Base-by-base conservation (phyloP, 106 monocot genomes). In the Ottelia alismoides region DNA sequence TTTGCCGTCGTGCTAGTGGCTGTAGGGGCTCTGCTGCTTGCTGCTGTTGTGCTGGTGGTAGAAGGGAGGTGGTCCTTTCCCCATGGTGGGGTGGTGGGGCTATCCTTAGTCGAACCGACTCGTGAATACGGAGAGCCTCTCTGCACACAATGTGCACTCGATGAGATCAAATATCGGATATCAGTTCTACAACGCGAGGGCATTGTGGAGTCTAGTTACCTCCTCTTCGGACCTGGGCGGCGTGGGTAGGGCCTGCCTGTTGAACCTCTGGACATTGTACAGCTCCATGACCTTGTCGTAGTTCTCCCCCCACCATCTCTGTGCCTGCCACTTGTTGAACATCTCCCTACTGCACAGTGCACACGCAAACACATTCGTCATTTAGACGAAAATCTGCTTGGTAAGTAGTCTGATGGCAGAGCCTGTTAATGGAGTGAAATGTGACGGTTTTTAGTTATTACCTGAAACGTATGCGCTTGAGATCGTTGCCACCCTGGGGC, bases 221-320 rank as follows among this genome's bases (percentile, higher is more conserved):
- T 57, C 67, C 20, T 88, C 87, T 4, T 88, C 88, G 18, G 88
- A 94, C 22, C 80, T 63, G 2, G 81, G 68, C 9, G 93, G 93
- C 27, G 88, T 94, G 1, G 78, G 65, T 27, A 89, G 78, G 28
- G 69, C 94, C 32, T 88, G 84, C 30, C 81, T 68, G 57, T 68
- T 94, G 56, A 88, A 94, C 21, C 72, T 75, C 68, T 88, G 94
- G 31, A 94, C 94, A 40, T 94, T 94, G 76, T 94, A 89, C 0
- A 89, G 76, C 72, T 89, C 94, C 84, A 85, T 75, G 45, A 89
- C 79, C 61, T 85, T 58, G 68, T 96, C 94, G 49, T 76, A 96
- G 67, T 96, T 96, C 70, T 96, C 88, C 0, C 94, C 94, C 94
- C 94, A 96, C 94, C 94, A 96, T 49, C 94, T 78, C 64, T 96